phyloP scores from a whole-genome alignment of 2,329 filamentous ascomycete species.

The Xylaria polymorpha region DNA sequence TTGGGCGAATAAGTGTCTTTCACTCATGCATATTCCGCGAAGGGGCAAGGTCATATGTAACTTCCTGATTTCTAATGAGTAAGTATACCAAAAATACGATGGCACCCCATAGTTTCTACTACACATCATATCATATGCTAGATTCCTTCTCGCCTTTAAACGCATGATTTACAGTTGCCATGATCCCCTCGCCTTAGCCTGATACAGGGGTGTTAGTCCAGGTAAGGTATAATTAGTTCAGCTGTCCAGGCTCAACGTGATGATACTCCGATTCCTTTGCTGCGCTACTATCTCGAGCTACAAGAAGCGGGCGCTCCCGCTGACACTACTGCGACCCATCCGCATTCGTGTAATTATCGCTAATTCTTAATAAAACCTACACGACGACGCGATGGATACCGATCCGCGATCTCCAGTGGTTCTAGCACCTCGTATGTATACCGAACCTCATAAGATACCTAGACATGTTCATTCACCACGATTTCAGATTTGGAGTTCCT shows the following conservation, averaged over 20 bases:
- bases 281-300: constrained; percentile 1
- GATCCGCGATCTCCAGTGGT: constrained; percentile 29
- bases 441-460: not conserved
- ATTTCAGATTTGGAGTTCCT: constrained; percentile 23
- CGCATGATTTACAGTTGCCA: not conserved
- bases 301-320: constrained; percentile 1
- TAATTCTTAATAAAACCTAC: not conserved
- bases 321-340: not conserved
- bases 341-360: not conserved
- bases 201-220: not conserved
- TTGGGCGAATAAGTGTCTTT: no score
- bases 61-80: not conserved
- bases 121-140: not conserved
- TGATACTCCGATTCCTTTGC: not conserved
- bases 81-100: not conserved
- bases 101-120: not conserved
- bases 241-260: not conserved
- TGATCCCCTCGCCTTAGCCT: not conserved
- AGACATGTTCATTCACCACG: not conserved
- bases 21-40: not conserved
- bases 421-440: constrained; percentile 30
- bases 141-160: not conserved
- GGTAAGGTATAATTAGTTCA: constrained; percentile 2
- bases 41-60: not conserved
- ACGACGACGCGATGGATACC: constrained; percentile 10